Evolutionary conservation across 2,329 filamentous ascomycete species (phyloP).

Genomic region (Coniochaeta hoffmannii): DNA sequence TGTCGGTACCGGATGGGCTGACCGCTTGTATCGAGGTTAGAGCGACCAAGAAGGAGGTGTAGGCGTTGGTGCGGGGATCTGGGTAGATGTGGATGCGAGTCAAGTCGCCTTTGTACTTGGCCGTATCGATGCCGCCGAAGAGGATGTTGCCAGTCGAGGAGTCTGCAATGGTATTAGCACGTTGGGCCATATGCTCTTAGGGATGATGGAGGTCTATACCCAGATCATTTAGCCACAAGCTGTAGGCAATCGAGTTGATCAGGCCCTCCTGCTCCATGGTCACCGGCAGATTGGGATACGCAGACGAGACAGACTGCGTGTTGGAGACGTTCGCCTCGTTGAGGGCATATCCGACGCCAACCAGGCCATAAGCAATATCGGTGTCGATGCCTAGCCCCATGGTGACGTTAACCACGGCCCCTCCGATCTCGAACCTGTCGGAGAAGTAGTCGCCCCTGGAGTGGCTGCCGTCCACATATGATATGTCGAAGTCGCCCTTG

Average conservation of each 20-base stretch:
- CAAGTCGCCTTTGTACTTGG: conserved; percentile 61
- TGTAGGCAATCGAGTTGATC: conserved; percentile 63
- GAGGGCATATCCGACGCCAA: conserved; percentile 52
- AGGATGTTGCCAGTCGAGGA: conserved; percentile 63
- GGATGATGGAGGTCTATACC: conserved; percentile 13
- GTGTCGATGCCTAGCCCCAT: conserved; percentile 52
- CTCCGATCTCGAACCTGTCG: conserved; percentile 48
- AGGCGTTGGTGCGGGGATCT: conserved; percentile 25
- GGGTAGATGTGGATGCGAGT: conserved; percentile 52
- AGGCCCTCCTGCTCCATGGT: conserved; percentile 54
- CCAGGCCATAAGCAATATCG: conserved; percentile 47
- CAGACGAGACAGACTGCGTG: conserved; percentile 15
- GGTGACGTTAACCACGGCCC: conserved; percentile 45
- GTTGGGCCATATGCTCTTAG: background rate
- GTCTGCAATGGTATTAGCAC: conserved; percentile 20
- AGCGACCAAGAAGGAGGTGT: conserved; percentile 39
- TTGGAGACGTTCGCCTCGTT: conserved; percentile 41
- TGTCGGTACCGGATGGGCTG: conserved; percentile 42
- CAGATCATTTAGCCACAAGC: conserved; percentile 58
- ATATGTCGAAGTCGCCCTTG: conserved; percentile 43
- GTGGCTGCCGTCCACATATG: conserved; percentile 53
- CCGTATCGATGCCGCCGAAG: conserved; percentile 74
- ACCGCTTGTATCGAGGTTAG: conserved; percentile 39
- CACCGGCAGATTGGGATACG: conserved; percentile 55
- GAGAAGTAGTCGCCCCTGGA: conserved; percentile 51